Evolutionary conservation across 2,329 filamentous ascomycete genomes (phyloP), one percentile per base, ranked within the genome.

Genomic region (Trichoderma asperellum): DNA sequence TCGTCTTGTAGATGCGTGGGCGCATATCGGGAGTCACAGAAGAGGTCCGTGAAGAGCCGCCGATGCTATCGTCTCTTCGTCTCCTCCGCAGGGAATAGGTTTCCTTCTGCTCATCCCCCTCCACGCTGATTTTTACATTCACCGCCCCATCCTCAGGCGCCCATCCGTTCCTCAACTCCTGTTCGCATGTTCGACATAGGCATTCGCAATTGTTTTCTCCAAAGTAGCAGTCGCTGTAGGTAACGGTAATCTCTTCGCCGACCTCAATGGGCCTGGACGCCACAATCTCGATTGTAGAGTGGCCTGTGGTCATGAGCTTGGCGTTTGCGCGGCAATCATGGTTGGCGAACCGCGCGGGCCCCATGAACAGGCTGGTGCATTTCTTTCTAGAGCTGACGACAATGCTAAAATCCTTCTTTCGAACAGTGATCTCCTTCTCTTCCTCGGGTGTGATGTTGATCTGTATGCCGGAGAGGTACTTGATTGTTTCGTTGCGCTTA

Each of bases 301-400:
- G 88, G 57, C 94, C 93, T 43, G 89, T 91, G 43, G 93, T 97
- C 74, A 92, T 91, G 56, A 99, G 86, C 76, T 90, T 88, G 10
- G 94, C 94, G 82, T 98, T 99, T 37, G 96, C 93, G 73, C 92
- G 87, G 81, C 96, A 99, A 79, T 99, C 96, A 80, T 99, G 96
- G 77, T 99, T 99, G 32, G 96, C 94, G 79, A 99, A 98, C 62
- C 96, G 90, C 40, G 96, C 96, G 8, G 96, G 96, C 0, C 96
- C 96, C 77, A 99, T 90, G 77, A 99, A 98, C 53, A 99, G 83
- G 63, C 93, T 97, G 35, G 94, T 92, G 71, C 91, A 91, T 81
- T 97, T 97, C 81, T 92, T 95, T 70, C 96, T 88, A 73, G 93
- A 95, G 71, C 94, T 97, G 76, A 97, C 92, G 37, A 99, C 94